Base-by-base conservation (phyloP, 108 stramenopile species). In the Nitzschia sp. region DNA sequence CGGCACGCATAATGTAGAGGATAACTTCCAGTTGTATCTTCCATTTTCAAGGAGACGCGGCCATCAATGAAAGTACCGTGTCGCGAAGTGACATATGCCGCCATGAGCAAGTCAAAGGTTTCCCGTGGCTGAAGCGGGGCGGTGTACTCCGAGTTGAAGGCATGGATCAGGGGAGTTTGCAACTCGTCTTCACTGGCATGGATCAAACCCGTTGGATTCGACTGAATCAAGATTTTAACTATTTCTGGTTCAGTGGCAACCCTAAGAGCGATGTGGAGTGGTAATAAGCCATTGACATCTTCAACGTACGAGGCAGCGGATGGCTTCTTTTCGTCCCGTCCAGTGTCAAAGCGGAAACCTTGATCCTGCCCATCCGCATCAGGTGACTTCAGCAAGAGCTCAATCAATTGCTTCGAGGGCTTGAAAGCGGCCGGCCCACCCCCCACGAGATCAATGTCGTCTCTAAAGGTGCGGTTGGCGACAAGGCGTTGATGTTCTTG, bases 1-100 rank as follows among this genome's bases (percentile, higher is more conserved):
- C 77, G 80, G 53, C 84, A 81, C 6, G 91, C 91, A 61, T 84
- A 86, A 61, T 92, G 88, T 17, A 92, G 52, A 3, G 91, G 91
- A 31, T 85, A 83, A 70, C 68, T 77, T 5, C 87, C 87, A 59
- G 52, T 77, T 2, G 83, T 55, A 68, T 91, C 90, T 58, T 84
- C 83, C 79, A 84, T 84, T 64, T 84, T 84, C 16, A 84, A 27
- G 1, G 75, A 74, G 44, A 84, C 25, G 30, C 72, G 69, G 4
- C 83, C 83, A 63, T 84, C 78, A 21, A 84, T 69, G 27, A 69
- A 68, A 28, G 79, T 76, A 52, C 78, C 78, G 53, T 76, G 78
- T 3, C 69, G 53, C 1, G 75, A 68, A 30, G 79, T 76, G 3
- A 69, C 68, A 25, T 80, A 80, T 46, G 78, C 45, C 33, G 68